These are phyloP conservation scores for Metschnikowia koreensis DNA, from an alignment of 805 yeast species.

Conservation along the genomic window DNA sequence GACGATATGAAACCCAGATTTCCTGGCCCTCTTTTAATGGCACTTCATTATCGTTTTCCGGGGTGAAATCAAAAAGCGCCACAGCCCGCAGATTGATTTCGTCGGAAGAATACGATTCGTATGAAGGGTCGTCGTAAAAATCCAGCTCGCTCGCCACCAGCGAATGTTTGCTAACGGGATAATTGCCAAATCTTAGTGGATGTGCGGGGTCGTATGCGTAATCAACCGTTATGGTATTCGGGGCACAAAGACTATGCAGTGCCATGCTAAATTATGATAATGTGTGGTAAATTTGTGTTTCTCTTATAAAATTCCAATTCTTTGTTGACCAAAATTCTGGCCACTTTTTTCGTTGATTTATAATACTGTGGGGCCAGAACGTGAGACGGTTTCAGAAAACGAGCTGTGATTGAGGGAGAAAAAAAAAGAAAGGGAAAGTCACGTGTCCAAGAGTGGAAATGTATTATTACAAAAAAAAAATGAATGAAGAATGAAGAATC, in stretches of 20 bases:
- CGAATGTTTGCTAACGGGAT: conserved; percentile 12
- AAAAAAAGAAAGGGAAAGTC: too few species aligned
- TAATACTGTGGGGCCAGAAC: too few species aligned
- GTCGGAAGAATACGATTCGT: conserved; percentile 21
- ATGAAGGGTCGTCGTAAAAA: conserved; percentile 10
- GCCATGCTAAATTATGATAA: background rate
- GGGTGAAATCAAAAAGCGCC: conserved; percentile 84
- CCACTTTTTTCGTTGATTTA: too few species aligned
- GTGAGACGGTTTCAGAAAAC: too few species aligned
- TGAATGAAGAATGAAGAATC: too few species aligned
- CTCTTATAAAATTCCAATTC: background rate
- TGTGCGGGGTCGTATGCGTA: conserved; percentile 73
- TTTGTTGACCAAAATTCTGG: background rate
- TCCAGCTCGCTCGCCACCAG: conserved; percentile 10
- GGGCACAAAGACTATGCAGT: conserved; percentile 18
- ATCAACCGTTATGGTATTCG: conserved; percentile 62
- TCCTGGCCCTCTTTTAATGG: conserved; percentile 75
- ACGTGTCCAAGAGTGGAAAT: too few species aligned
- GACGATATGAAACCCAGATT: conserved; percentile 82
- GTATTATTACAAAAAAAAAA: too few species aligned
- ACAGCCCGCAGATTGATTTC: conserved; percentile 60
- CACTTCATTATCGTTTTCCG: conserved; percentile 94
- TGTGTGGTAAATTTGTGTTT: too few species aligned
- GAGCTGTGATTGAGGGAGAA: too few species aligned
- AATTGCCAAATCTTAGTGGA: conserved; percentile 66